Percentiles rank a stretch among this genome's conserved stretches.
Evolutionary conservation across 768 basidiomycete genomes (phyloP).

Genomic region (Suillus plorans): DNA sequence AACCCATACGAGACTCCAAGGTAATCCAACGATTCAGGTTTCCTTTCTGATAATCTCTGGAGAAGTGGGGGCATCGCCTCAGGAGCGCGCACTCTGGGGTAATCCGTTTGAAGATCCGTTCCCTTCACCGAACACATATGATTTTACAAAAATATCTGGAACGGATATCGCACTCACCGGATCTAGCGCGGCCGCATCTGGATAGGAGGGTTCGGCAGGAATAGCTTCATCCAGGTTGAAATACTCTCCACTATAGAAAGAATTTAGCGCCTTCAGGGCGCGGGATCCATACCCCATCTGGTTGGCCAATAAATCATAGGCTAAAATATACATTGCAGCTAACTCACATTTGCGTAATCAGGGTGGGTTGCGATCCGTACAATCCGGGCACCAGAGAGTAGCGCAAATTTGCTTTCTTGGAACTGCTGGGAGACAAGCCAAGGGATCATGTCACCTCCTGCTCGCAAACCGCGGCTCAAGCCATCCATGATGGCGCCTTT

Average conservation of each 20-base stretch:
- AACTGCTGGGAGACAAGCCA: constrained; percentile 96
- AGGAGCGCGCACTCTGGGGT: constrained; percentile 67
- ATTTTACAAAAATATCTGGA: neutral
- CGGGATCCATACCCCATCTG: constrained; percentile 98
- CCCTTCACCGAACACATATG: constrained; percentile 29
- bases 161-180: constrained; percentile 32
- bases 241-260: constrained; percentile 92
- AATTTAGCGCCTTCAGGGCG: constrained; percentile 81
- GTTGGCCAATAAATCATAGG: constrained; percentile 6
- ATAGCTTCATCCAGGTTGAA: constrained; percentile 79
- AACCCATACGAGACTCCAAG: constrained; percentile 96
- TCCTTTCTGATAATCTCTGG: constrained; percentile 84
- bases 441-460: constrained; percentile 96
- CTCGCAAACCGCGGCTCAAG: constrained; percentile 76
- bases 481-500: constrained; percentile 85
- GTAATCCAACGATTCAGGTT: constrained; percentile 90
- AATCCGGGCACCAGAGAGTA: constrained; percentile 85
- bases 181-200: constrained; percentile 52
- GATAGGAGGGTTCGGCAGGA: constrained; percentile 54
- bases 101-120: constrained; percentile 72
- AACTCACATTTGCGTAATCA: constrained; percentile 83
- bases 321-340: neutral
- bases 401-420: constrained; percentile 92
- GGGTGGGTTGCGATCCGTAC: constrained; percentile 96
- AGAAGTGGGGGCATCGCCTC: constrained; percentile 89